A percentile compares a stretch with the other conserved stretches of the same genome.
phyloP scores from a whole-genome alignment of 2,329 filamentous ascomycete genomes.

The Bipolaris zeicola region DNA sequence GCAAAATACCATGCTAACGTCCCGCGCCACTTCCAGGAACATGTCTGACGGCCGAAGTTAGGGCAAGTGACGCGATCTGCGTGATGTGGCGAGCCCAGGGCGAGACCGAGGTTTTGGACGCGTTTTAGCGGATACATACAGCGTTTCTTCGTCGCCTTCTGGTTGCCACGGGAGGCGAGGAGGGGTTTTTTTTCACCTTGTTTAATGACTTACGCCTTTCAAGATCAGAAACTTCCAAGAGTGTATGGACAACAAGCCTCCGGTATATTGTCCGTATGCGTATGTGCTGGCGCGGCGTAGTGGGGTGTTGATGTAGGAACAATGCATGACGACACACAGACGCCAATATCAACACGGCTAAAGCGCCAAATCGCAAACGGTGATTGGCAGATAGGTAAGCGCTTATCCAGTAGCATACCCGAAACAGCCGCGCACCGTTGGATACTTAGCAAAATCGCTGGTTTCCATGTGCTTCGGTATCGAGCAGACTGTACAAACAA shows the following conservation, averaged over 20 bases:
- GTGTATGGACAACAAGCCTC: no score
- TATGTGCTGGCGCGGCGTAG: neutral
- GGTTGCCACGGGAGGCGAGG: neutral
- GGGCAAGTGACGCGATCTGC: conserved; percentile 21
- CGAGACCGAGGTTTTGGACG: conserved; percentile 27
- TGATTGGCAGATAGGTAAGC: neutral
- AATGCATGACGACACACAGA: conserved; percentile 10
- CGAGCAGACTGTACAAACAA: no score
- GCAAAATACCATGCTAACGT: conserved; percentile 27
- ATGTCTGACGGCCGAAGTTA: conserved; percentile 18
- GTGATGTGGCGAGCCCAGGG: conserved; percentile 21
- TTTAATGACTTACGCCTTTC: neutral
- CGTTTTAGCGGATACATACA: conserved; percentile 16
- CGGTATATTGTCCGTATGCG: no score
- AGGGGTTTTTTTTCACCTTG: neutral
- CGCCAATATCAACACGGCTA: neutral
- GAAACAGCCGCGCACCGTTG: no score
- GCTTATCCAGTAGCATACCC: no score
- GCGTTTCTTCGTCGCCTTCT: neutral
- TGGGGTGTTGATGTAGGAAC: neutral
- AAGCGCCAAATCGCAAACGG: conserved; percentile 1
- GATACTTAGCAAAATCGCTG: no score
- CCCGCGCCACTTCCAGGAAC: conserved; percentile 35
- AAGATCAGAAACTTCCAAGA: neutral
- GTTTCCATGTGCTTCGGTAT: no score